Conservation (phyloP, 768 basidiomycete species). For the Dioszegia hungarica region DNA sequence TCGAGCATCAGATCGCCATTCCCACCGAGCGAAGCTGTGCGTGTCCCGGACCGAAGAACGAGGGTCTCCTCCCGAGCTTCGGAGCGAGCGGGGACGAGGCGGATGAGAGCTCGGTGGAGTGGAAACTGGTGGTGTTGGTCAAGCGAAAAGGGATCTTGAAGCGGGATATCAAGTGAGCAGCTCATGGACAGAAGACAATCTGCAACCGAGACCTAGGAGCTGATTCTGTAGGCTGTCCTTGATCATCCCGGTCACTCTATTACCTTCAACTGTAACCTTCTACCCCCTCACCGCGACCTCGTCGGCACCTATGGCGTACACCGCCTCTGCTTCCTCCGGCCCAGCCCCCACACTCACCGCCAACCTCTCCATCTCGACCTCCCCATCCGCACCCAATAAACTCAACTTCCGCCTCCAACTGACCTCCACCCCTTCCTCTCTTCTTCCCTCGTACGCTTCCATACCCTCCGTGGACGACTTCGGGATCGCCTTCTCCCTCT, state of each 20-base stretch:
- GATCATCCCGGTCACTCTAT: not conserved
- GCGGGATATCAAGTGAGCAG: constrained; percentile 15
- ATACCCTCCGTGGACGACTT: not conserved
- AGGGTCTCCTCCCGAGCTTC: not conserved
- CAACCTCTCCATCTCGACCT: not conserved
- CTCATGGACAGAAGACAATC: not conserved
- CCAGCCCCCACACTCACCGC: not conserved
- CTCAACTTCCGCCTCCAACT: constrained; percentile 5
- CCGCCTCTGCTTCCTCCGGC: not conserved
- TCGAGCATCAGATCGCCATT: not conserved
- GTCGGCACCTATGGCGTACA: not conserved
- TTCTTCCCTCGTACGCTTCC: not conserved
- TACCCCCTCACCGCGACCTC: constrained; percentile 6
- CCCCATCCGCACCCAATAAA: not conserved
- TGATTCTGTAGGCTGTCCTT: not conserved
- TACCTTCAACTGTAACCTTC: not conserved
- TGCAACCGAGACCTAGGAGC: not conserved
- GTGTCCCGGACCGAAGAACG: constrained; percentile 7
- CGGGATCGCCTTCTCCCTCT: constrained; percentile 5
- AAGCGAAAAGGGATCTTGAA: constrained; percentile 18
- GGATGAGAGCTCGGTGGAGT: constrained; percentile 9
- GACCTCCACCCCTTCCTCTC: not conserved
- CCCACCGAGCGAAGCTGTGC: constrained; percentile 6
- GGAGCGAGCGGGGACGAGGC: not conserved
- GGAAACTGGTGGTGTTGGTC: constrained; percentile 8